Base-by-base conservation (phyloP, 192 early-diverging fungal species). In the Entrophospora sp. region DNA sequence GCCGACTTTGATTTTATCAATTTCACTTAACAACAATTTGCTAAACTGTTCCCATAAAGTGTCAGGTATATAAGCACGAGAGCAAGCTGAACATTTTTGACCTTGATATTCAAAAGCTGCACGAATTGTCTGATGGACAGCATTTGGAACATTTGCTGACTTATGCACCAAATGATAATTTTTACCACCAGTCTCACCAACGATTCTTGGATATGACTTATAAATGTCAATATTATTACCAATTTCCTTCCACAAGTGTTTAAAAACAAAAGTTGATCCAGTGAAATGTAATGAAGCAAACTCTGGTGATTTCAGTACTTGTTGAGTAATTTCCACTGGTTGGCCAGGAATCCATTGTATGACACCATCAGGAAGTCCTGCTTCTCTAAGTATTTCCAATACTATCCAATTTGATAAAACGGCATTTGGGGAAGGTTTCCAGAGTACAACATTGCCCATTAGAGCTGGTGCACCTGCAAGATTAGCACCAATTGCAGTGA, bases 151-250 rank as follows among this genome's bases (percentile, higher is more conserved):
- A 75, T 91, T 85, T 42, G 87, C 91, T 53, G 73, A 70, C 69
- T 89, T 81, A 77, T 97, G 94, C 46, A 96, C 71, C 59, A 98
- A 77, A 70, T 98, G 96, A 85, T 93, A 95, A 87, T 98, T 98
- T 82, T 98, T 98, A 60, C 96, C 96, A 72, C 96, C 96, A 28
- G 96, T 96, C 78, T 98, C 96, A 72, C 96, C 96, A 16, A 98
- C 95, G 61, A 98, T 89, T 72, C 96, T 90, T 49, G 96, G 96
- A 76, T 95, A 98, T 52, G 85, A 86, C 73, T 83, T 85, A 83
- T 96, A 98, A 45, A 68, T 82, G 64, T 94, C 87, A 52, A 98
- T 85, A 82, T 98, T 96, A 71, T 86, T 77, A 36, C 86, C 90
- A 75, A 96, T 92, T 64, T 88, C 83, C 78, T 87, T 85, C 91